Percentiles rank a stretch among this genome's conserved stretches.
phyloP scores from a whole-genome alignment of 1,284 basidiomycete genomes.

The Boletus semigastroideus region DNA sequence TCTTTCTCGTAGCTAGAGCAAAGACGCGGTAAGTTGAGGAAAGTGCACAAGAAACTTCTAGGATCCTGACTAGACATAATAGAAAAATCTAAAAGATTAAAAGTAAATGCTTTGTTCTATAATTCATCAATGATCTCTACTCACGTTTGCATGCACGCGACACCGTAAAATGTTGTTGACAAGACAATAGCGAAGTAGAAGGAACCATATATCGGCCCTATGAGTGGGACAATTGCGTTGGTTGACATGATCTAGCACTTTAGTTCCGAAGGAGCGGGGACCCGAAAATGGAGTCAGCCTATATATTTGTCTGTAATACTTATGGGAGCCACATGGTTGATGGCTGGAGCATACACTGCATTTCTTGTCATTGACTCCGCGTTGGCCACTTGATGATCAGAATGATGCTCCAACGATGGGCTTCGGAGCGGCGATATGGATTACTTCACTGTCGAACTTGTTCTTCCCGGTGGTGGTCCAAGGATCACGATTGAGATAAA shows the following conservation, averaged over 20 bases:
- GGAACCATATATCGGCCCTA: background rate
- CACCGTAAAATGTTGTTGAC: conserved; percentile 13
- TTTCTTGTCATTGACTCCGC: background rate
- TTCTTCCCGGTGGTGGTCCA: too few species aligned
- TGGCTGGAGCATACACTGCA: background rate
- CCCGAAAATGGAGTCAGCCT: background rate
- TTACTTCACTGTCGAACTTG: too few species aligned
- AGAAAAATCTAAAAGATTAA: conserved; percentile 10
- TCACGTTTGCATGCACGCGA: conserved; percentile 18
- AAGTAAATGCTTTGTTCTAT: background rate
- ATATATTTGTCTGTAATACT: background rate
- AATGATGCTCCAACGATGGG: background rate
- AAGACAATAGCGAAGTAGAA: conserved; percentile 2
- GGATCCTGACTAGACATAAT: conserved; percentile 12
- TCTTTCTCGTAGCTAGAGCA: conserved; percentile 14
- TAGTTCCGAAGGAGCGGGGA: too few species aligned
- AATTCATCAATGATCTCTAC: background rate
- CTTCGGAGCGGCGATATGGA: background rate
- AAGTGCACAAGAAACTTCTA: background rate
- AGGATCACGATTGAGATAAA: too few species aligned
- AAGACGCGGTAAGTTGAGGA: background rate
- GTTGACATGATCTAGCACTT: background rate
- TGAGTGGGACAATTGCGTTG: background rate
- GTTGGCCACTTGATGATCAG: background rate
- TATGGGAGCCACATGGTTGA: background rate